Conservation (phyloP, 768 basidiomycete genomes). For the Mycena pura region DNA sequence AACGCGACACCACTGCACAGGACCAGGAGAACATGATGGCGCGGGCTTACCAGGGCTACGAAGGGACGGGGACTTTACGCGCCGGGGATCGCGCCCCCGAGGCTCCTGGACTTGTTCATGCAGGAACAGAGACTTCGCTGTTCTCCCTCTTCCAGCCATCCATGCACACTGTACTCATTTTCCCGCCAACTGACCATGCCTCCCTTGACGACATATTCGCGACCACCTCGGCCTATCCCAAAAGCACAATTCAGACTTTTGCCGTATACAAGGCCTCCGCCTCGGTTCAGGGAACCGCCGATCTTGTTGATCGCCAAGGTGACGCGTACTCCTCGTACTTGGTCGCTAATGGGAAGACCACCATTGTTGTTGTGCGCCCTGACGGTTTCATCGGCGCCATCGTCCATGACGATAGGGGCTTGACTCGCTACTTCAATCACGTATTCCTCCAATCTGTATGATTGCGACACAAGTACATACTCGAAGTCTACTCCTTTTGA, state of each 20-base stretch:
- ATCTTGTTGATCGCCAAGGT: not conserved
- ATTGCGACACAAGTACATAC: too few relatives aligned
- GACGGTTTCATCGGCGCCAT: constrained; percentile 30
- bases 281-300: not conserved
- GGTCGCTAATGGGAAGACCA: not conserved
- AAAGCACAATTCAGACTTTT: not conserved
- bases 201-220: not conserved
- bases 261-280: not conserved
- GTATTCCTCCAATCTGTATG: too few relatives aligned
- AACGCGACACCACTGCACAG: constrained; percentile 15
- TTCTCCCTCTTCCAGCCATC: constrained; percentile 19
- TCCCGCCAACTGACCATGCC: not conserved
- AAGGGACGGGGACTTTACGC: constrained; percentile 17
- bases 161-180: constrained; percentile 20
- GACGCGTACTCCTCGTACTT: constrained; percentile 10
- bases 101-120: constrained; percentile 22
- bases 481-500: too few relatives aligned
- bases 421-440: too few relatives aligned
- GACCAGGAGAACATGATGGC: constrained; percentile 18
- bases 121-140: constrained; percentile 12
- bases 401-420: too few relatives aligned
- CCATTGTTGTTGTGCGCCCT: constrained; percentile 25
- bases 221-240: not conserved
- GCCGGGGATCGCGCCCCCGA: constrained; percentile 38
- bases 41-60: constrained; percentile 20